Evolutionary conservation across 768 basidiomycete species (phyloP).

Genomic region (Mycena amicta): DNA sequence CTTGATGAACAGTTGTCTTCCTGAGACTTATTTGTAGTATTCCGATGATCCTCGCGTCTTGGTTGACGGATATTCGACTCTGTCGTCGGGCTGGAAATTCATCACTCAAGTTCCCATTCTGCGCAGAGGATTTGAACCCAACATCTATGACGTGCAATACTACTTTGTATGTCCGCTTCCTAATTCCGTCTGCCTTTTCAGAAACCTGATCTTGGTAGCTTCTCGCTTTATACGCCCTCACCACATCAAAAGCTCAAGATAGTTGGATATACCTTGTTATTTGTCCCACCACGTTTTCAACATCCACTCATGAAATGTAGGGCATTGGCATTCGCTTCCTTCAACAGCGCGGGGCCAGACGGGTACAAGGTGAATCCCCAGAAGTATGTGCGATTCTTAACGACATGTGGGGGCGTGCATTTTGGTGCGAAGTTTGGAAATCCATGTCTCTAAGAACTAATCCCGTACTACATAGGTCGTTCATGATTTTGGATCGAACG

Average conservation of each 20-base stretch:
- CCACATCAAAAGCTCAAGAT: neutral
- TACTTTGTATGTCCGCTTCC: neutral
- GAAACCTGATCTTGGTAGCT: neutral
- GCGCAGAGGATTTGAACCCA: neutral
- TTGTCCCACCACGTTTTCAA: neutral
- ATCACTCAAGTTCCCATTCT: neutral
- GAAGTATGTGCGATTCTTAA: neutral
- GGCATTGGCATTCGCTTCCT: constrained; percentile 1
- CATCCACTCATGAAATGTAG: neutral
- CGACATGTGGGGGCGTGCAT: neutral
- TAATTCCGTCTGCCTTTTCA: neutral
- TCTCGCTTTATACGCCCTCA: neutral
- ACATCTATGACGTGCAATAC: neutral
- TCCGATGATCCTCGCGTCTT: constrained; percentile 1
- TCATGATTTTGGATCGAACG: neutral
- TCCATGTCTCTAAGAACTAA: too few species aligned
- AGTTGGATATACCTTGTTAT: neutral
- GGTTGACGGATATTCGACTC: neutral
- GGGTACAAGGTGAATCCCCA: neutral
- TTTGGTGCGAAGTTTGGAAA: neutral
- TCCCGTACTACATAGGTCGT: neutral
- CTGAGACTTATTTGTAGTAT: neutral
- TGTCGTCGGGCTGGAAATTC: neutral
- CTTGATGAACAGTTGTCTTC: neutral
- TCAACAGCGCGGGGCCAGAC: neutral